Evolutionary conservation across 805 yeast genomes (phyloP).

Genomic region (Yarrowia alimentaria): DNA sequence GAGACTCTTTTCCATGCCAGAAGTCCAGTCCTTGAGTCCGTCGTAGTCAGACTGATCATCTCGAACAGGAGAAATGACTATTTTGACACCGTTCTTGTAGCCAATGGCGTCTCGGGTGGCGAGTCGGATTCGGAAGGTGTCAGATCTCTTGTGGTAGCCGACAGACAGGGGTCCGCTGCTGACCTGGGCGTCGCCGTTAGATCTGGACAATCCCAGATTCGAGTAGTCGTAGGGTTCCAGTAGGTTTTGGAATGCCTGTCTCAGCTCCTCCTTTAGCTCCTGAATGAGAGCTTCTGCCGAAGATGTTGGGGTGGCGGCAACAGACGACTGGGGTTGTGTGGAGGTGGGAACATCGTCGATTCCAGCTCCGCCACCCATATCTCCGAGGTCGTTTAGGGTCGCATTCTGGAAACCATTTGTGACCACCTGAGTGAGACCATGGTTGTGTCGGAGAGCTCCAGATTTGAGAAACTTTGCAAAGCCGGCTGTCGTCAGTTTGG

Average conservation of each 20-base stretch:
- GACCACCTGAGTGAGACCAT: constrained; percentile 16
- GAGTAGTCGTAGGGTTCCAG: constrained; percentile 15
- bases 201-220: constrained; percentile 1
- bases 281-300: background rate
- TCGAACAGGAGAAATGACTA: constrained; percentile 12
- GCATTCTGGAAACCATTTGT: constrained; percentile 3
- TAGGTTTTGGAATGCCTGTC: background rate
- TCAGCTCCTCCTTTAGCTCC: constrained; percentile 7
- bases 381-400: constrained; percentile 2
- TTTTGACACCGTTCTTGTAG: constrained; percentile 8
- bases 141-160: constrained; percentile 9
- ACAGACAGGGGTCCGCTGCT: constrained; percentile 16
- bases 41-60: constrained; percentile 4
- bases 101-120: constrained; percentile 12
- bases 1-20: constrained; percentile 1
- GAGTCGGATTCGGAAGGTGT: constrained; percentile 8
- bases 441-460: constrained; percentile 1
- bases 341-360: no score
- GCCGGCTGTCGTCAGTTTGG: constrained; percentile 3
- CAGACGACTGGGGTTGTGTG: background rate
- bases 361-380: constrained; percentile 17
- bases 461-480: constrained; percentile 6
- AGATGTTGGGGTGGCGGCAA: background rate
- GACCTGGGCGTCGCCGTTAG: constrained; percentile 16
- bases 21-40: constrained; percentile 4